These are phyloP conservation scores for Fusarium luffae DNA, from an alignment of 2,329 filamentous ascomycete genomes.

Conservation along the genomic window DNA sequence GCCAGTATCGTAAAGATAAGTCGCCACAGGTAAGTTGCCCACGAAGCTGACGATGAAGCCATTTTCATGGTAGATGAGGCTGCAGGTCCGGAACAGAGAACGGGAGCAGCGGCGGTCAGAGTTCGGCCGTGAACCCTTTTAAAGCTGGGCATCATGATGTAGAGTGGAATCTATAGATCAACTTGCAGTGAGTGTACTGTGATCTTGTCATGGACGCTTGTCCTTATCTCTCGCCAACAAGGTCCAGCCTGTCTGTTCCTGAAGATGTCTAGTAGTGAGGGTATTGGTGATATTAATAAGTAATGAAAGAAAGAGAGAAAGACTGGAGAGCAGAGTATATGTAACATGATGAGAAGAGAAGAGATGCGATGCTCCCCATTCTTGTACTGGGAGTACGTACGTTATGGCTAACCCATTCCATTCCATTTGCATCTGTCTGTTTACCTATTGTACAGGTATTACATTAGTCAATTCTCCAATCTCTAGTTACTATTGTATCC, in stretches of 20 bases:
- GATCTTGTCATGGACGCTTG: slow-evolving; percentile 21
- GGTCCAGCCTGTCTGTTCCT: slow-evolving; percentile 30
- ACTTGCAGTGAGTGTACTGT: background rate
- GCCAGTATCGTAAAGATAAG: slow-evolving; percentile 40
- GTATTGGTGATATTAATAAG: slow-evolving; percentile 5
- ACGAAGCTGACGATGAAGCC: slow-evolving; percentile 35
- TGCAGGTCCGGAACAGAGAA: slow-evolving; percentile 27
- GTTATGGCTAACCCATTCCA: slow-evolving; percentile 35
- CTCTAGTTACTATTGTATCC: slow-evolving; percentile 8
- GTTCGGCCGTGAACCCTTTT: slow-evolving; percentile 38
- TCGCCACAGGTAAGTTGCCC: slow-evolving; percentile 40
- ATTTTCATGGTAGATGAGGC: slow-evolving; percentile 36
- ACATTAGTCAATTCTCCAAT: slow-evolving; percentile 42
- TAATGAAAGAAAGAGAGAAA: background rate
- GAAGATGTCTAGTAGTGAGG: slow-evolving; percentile 8
- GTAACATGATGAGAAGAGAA: background rate
- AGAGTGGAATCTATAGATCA: slow-evolving; percentile 4
- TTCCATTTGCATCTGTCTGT: slow-evolving; percentile 32
- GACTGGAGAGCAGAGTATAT: background rate
- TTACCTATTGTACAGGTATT: slow-evolving; percentile 10
- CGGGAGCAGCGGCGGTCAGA: slow-evolving; percentile 20
- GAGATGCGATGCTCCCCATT: slow-evolving; percentile 20
- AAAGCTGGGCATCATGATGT: slow-evolving; percentile 41
- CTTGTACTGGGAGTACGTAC: slow-evolving; percentile 21
- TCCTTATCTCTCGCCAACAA: slow-evolving; percentile 27